A percentile compares a stretch with the other conserved stretches of the same genome.
phyloP scores from a whole-genome alignment of 2,329 filamentous ascomycete genomes.

The Pseudogymnoascus sp. region DNA sequence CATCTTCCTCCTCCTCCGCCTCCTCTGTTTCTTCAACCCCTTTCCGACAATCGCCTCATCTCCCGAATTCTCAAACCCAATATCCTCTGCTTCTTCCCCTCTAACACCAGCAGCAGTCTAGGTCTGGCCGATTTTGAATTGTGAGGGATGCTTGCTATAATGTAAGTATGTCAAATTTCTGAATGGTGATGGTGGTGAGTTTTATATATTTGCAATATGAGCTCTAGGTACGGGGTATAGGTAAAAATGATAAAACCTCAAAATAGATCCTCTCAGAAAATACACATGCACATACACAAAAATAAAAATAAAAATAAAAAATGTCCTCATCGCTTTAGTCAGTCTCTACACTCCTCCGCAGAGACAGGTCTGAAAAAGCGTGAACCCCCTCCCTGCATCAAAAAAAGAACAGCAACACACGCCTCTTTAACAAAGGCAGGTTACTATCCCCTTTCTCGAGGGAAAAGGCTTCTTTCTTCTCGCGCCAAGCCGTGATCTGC shows the following conservation, averaged over 20 bases:
- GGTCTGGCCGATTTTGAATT: too few species aligned
- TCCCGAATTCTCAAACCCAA: constrained; percentile 59
- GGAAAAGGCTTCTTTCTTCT: constrained; percentile 32
- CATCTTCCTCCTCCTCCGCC: constrained; percentile 35
- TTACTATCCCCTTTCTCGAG: constrained; percentile 5
- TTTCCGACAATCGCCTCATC: constrained; percentile 62
- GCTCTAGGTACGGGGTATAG: too few species aligned
- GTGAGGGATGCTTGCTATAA: too few species aligned
- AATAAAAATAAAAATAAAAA: constrained; percentile 3
- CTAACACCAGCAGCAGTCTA: constrained; percentile 15
- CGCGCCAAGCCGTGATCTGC: constrained; percentile 45
- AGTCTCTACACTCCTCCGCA: constrained; percentile 41
- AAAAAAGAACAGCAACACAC: background rate
- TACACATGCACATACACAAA: too few species aligned
- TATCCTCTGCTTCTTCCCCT: constrained; percentile 35
- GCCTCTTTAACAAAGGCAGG: background rate
- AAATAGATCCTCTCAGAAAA: too few species aligned
- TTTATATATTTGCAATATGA: too few species aligned
- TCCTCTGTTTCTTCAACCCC: constrained; percentile 45
- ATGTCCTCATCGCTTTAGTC: constrained; percentile 51
- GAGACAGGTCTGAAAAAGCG: constrained; percentile 48
- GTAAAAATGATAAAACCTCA: background rate
- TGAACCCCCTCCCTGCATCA: constrained; percentile 22
- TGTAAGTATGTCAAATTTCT: too few species aligned
- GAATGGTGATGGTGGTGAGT: too few species aligned